Conservation (phyloP, 768 basidiomycete genomes). For the Kwoniella botswanensis region DNA sequence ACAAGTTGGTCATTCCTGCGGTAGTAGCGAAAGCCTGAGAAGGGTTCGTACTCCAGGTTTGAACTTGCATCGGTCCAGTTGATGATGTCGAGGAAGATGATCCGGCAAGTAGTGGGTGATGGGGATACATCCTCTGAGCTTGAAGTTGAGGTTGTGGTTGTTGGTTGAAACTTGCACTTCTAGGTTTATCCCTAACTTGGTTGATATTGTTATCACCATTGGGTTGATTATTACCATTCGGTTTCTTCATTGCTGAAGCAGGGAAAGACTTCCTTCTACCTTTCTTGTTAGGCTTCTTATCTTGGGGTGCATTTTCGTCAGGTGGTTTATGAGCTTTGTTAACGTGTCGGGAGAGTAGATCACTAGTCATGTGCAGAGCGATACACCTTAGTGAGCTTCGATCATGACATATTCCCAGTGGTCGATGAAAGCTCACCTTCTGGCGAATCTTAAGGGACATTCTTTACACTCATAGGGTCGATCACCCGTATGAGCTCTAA, state of each 20-base stretch:
- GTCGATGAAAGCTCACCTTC: constrained; percentile 37
- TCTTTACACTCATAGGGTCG: constrained; percentile 56
- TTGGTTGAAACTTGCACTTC: constrained; percentile 19
- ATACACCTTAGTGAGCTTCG: not conserved
- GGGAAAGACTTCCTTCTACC: constrained; percentile 43
- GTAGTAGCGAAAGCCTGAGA: constrained; percentile 19
- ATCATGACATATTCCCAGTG: too few relatives aligned
- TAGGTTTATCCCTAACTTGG: constrained; percentile 17
- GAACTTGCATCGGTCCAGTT: constrained; percentile 7
- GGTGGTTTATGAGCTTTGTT: constrained; percentile 55
- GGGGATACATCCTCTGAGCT: constrained; percentile 44
- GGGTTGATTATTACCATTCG: constrained; percentile 1
- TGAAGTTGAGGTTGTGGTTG: constrained; percentile 26
- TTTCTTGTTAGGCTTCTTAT: constrained; percentile 40
- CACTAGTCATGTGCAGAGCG: constrained; percentile 27
- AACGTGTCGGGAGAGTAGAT: constrained; percentile 56
- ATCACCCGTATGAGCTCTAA: constrained; percentile 56
- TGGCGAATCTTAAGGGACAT: constrained; percentile 51
- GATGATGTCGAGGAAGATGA: not conserved
- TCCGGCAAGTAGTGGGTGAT: constrained; percentile 34
- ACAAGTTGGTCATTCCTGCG: constrained; percentile 15
- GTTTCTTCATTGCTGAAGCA: constrained; percentile 16
- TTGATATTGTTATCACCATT: not conserved
- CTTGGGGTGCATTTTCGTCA: constrained; percentile 32
- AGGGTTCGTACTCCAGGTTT: constrained; percentile 21